These are phyloP conservation scores for Cydonia oblonga DNA, from an alignment of 331 rosid species.

Conservation along the genomic window DNA sequence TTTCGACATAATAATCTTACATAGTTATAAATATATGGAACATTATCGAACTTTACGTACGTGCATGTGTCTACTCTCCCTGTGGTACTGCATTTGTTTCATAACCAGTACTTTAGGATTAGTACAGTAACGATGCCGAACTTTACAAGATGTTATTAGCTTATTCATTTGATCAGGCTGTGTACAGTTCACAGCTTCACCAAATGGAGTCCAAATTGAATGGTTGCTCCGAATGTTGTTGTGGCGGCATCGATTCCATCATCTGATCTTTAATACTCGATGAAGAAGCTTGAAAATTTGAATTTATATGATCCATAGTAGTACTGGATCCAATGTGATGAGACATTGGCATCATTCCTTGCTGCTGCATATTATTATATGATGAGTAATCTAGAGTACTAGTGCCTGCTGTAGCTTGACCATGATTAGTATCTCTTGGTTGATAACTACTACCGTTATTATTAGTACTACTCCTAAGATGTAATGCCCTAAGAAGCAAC, in stretches of 20 bases:
- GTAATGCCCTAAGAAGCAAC: constrained; percentile 82
- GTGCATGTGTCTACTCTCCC: neutral
- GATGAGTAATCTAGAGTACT: constrained; percentile 16
- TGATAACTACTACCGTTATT: neutral
- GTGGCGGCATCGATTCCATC: constrained; percentile 29
- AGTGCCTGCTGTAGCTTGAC: neutral
- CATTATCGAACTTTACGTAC: neutral
- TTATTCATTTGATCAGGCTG: neutral
- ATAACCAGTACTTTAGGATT: neutral
- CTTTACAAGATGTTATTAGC: neutral
- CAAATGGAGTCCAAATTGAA: constrained; percentile 90
- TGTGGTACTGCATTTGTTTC: neutral
- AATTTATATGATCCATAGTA: constrained; percentile 12
- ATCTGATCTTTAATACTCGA: constrained; percentile 3
- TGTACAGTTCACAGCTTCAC: constrained; percentile 25
- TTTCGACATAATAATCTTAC: neutral
- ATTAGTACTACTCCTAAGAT: constrained; percentile 35
- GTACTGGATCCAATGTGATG: constrained; percentile 16
- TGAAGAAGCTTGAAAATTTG: constrained; percentile 55
- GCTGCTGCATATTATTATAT: neutral
- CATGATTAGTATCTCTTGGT: neutral
- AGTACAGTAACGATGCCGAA: neutral
- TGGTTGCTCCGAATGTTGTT: constrained; percentile 57
- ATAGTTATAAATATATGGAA: neutral
- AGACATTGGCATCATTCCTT: neutral